These are phyloP conservation scores for Umbelopsis ramanniana DNA, from an alignment of 192 early-diverging fungal species.

Conservation along the genomic window DNA sequence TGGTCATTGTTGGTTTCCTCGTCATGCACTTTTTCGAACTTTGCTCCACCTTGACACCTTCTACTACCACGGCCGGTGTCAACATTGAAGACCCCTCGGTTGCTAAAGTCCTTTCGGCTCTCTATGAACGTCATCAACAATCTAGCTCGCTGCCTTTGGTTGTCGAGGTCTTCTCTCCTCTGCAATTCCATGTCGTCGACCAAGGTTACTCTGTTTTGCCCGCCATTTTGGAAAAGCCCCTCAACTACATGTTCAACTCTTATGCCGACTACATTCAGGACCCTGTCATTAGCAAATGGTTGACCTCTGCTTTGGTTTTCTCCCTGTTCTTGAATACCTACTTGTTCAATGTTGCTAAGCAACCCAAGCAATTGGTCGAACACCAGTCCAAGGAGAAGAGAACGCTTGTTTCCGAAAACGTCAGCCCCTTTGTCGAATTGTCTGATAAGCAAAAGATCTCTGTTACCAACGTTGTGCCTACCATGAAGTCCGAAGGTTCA, in stretches of 20 bases:
- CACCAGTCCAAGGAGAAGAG: conserved; percentile 12
- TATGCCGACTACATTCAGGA: conserved; percentile 60
- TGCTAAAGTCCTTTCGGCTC: conserved; percentile 45
- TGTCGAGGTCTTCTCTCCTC: conserved; percentile 55
- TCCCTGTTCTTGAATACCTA: conserved; percentile 63
- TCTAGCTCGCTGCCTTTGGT: conserved; percentile 50
- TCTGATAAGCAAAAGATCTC: conserved; percentile 12
- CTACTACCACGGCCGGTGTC: conserved; percentile 31
- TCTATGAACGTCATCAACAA: conserved; percentile 48
- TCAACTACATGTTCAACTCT: conserved; percentile 51
- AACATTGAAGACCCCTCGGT: conserved; percentile 47
- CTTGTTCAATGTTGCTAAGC: conserved; percentile 63
- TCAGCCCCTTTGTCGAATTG: conserved; percentile 8
- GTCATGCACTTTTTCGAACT: conserved; percentile 67
- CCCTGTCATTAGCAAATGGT: conserved; percentile 61
- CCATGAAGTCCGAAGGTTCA: conserved; percentile 33
- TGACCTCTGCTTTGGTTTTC: conserved; percentile 48
- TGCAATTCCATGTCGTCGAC: conserved; percentile 47
- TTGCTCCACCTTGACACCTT: conserved; percentile 56
- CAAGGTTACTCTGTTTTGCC: conserved; percentile 29
- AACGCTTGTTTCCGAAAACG: background rate
- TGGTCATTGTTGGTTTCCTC: conserved; percentile 66
- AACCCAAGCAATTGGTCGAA: conserved; percentile 44
- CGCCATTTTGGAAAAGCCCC: conserved; percentile 39
- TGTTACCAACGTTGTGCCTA: conserved; percentile 2